Evolutionary conservation across 768 basidiomycete genomes (phyloP).

Genomic region (Boletus speciosus): DNA sequence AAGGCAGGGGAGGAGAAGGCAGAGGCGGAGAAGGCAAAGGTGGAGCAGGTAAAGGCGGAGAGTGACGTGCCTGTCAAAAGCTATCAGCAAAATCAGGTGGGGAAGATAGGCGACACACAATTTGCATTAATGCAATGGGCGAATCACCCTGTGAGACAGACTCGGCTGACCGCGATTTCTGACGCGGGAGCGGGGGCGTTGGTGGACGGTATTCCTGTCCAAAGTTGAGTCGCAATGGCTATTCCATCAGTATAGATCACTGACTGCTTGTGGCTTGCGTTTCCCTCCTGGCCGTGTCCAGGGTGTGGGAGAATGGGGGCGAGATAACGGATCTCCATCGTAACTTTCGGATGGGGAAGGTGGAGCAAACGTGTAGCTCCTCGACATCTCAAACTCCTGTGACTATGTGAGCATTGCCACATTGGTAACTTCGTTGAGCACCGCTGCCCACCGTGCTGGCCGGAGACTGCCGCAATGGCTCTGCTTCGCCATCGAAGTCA

Average conservation of each 20-base stretch:
- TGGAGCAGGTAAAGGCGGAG: conserved; percentile 21
- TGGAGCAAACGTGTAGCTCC: conserved; percentile 30
- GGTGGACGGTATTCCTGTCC: conserved; percentile 54
- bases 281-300: conserved; percentile 27
- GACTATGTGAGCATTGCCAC: conserved; percentile 27
- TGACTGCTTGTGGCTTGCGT: conserved; percentile 28
- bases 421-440: conserved; percentile 25
- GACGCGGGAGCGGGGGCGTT: conserved; percentile 49
- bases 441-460: conserved; percentile 32
- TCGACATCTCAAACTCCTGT: conserved; percentile 32
- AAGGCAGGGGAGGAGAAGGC: conserved; percentile 23
- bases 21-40: conserved; percentile 12
- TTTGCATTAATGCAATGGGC: conserved; percentile 26
- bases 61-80: conserved; percentile 22
- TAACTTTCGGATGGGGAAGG: conserved; percentile 35
- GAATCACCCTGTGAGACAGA: conserved; percentile 32
- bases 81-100: conserved; percentile 1
- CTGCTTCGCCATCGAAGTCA: conserved; percentile 25
- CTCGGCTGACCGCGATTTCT: conserved; percentile 33
- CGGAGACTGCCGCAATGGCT: conserved; percentile 32
- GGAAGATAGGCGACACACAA: conserved; percentile 16
- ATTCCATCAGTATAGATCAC: conserved; percentile 5
- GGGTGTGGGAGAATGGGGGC: conserved; percentile 35
- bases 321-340: conserved; percentile 33
- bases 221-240: conserved; percentile 2